phyloP scores from a whole-genome alignment of 371 early-diverging fungal genomes.

The Mucor piriformis region DNA sequence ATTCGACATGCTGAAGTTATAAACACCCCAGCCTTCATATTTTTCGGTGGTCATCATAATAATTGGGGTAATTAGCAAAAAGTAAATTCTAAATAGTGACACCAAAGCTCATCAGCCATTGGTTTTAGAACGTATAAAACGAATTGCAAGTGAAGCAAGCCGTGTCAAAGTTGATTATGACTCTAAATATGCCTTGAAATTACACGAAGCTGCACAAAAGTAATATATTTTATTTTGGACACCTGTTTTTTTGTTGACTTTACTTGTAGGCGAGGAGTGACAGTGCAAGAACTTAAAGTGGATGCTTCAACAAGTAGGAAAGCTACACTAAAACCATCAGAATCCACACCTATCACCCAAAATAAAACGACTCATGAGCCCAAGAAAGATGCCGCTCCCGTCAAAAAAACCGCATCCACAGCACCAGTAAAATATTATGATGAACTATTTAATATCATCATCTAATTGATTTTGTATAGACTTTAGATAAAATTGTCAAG shows the following conservation, averaged over 20 bases:
- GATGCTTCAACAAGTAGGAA: constrained; percentile 13
- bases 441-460: neutral
- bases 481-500: constrained; percentile 78
- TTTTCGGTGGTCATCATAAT: constrained; percentile 11
- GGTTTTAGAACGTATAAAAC: constrained; percentile 16
- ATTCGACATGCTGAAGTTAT: constrained; percentile 17
- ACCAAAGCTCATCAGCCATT: neutral
- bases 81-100: neutral
- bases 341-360: neutral
- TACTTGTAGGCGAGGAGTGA: constrained; percentile 30
- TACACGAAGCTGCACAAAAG: constrained; percentile 65
- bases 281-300: constrained; percentile 50
- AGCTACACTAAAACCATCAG: too few species aligned
- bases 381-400: constrained; percentile 22
- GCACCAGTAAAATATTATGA: constrained; percentile 31
- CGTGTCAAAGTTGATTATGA: constrained; percentile 32
- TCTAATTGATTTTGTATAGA: constrained; percentile 31
- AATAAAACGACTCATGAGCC: too few species aligned
- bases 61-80: constrained; percentile 16
- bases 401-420: constrained; percentile 24
- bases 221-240: constrained; percentile 21
- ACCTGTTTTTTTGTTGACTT: neutral
- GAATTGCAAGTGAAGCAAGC: constrained; percentile 15
- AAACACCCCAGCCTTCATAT: neutral
- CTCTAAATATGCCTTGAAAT: constrained; percentile 70